These are phyloP conservation scores for Aureobasidium sp. DNA, from an alignment of 2,329 filamentous ascomycete species.

Conservation along the genomic window DNA sequence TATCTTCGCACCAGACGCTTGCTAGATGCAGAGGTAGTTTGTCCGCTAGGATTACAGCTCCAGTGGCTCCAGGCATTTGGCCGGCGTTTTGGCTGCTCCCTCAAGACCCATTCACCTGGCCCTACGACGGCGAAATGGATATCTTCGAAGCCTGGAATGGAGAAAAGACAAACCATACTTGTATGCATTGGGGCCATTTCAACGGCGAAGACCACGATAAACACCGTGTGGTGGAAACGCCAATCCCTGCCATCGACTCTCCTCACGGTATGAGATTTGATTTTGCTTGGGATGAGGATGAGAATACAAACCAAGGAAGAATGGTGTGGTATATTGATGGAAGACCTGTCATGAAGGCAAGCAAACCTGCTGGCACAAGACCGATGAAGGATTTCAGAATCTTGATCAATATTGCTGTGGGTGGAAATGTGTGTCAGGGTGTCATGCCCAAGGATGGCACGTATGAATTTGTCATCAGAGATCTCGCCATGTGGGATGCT, in stretches of 20 bases:
- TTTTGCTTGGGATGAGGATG: slow-evolving; percentile 50
- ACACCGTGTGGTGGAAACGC: slow-evolving; percentile 49
- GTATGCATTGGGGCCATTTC: slow-evolving; percentile 54
- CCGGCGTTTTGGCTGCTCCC: slow-evolving; percentile 57
- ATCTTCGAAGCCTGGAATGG: slow-evolving; percentile 58
- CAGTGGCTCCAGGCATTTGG: slow-evolving; percentile 53
- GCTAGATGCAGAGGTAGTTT: slow-evolving; percentile 47
- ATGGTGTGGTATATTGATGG: slow-evolving; percentile 57
- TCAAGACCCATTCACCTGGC: slow-evolving; percentile 52
- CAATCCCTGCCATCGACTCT: slow-evolving; percentile 42
- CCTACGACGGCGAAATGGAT: slow-evolving; percentile 53
- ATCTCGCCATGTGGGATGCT: slow-evolving; percentile 47
- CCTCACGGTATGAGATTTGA: slow-evolving; percentile 45
- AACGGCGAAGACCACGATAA: slow-evolving; percentile 50
- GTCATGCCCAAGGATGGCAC: slow-evolving; percentile 45
- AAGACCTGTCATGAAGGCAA: slow-evolving; percentile 50
- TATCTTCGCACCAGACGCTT: slow-evolving; percentile 49
- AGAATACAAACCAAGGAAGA: slow-evolving; percentile 35
- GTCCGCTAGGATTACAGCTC: slow-evolving; percentile 45
- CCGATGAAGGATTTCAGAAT: slow-evolving; percentile 51
- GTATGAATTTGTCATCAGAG: slow-evolving; percentile 52
- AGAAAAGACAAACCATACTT: slow-evolving; percentile 48
- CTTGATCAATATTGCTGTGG: slow-evolving; percentile 56
- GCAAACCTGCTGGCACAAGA: slow-evolving; percentile 47
- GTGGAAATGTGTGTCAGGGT: slow-evolving; percentile 52